phyloP scores from a whole-genome alignment of 73 alveolate genomes.

The Paramecium primaurelia region DNA sequence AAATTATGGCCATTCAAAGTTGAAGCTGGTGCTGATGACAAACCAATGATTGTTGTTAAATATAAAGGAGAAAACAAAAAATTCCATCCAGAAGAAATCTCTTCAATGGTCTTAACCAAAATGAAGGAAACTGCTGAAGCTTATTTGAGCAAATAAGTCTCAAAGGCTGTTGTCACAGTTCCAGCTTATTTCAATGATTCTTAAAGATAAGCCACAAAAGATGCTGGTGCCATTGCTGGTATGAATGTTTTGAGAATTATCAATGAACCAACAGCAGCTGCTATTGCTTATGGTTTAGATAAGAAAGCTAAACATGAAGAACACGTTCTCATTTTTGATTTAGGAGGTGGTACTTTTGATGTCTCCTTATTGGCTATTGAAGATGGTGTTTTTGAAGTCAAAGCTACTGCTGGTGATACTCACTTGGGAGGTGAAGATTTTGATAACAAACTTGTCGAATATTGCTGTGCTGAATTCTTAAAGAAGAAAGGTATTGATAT shows the following conservation, averaged over 20 bases:
- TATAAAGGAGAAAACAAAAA: slow-evolving; percentile 72
- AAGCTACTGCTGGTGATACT: slow-evolving; percentile 88
- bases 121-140: slow-evolving; percentile 90
- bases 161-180: slow-evolving; percentile 87
- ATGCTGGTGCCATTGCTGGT: slow-evolving; percentile 85
- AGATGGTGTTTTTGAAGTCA: slow-evolving; percentile 86
- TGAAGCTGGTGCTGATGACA: slow-evolving; percentile 81
- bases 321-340: slow-evolving; percentile 79
- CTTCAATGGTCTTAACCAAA: slow-evolving; percentile 81
- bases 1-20: slow-evolving; percentile 84
- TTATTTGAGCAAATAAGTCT: slow-evolving; percentile 76
- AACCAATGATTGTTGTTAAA: slow-evolving; percentile 78
- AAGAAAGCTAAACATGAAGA: slow-evolving; percentile 74
- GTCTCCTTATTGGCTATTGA: slow-evolving; percentile 82
- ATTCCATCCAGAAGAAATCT: slow-evolving; percentile 88
- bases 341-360: slow-evolving; percentile 90
- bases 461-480: slow-evolving; percentile 67
- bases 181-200: slow-evolving; percentile 83
- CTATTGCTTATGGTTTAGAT: slow-evolving; percentile 93
- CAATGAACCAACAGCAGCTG: slow-evolving; percentile 96
- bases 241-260: slow-evolving; percentile 74
- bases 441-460: slow-evolving; percentile 80
- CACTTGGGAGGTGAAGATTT: slow-evolving; percentile 95
- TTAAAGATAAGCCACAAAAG: slow-evolving; percentile 85
- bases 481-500: slow-evolving; percentile 77